These are phyloP conservation scores for Lachnellula arida DNA, from an alignment of 2,329 filamentous ascomycete genomes.

Conservation along the genomic window DNA sequence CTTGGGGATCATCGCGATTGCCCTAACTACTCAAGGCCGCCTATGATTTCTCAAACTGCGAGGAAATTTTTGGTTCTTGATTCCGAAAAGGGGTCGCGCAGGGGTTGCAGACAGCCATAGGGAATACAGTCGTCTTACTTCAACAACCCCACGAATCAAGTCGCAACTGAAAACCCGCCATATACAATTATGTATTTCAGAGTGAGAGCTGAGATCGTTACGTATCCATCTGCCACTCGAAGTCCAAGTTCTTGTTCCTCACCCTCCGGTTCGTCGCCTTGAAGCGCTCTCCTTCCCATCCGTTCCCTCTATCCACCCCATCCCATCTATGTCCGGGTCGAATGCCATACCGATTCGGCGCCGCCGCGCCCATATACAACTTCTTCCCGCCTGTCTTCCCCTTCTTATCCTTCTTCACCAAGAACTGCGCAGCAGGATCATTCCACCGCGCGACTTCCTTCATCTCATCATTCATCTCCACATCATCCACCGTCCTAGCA, in stretches of 20 bases:
- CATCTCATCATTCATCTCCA: constrained; percentile 77
- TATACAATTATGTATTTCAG: too few relatives aligned
- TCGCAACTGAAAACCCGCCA: too few relatives aligned
- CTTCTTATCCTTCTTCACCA: constrained; percentile 44
- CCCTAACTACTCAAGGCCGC: too few relatives aligned
- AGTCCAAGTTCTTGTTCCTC: constrained; percentile 75
- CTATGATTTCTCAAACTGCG: too few relatives aligned
- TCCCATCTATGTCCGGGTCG: constrained; percentile 93
- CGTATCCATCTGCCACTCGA: constrained; percentile 96
- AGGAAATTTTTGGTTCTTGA: too few relatives aligned
- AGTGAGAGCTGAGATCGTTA: constrained; percentile 35
- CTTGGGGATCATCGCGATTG: too few relatives aligned
- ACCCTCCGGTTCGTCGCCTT: constrained; percentile 75
- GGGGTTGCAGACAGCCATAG: too few relatives aligned
- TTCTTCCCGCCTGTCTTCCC: constrained; percentile 24
- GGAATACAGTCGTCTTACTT: too few relatives aligned
- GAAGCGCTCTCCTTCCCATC: constrained; percentile 91
- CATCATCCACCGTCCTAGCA: constrained; percentile 78
- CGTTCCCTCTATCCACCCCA: constrained; percentile 89
- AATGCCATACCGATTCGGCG: constrained; percentile 92
- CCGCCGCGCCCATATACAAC: constrained; percentile 71
- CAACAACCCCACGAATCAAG: too few relatives aligned
- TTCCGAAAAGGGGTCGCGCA: too few relatives aligned
- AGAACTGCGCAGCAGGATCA: constrained; percentile 82
- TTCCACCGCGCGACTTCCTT: constrained; percentile 80